Percentiles rank a stretch among this genome's conserved stretches.
phyloP scores from a whole-genome alignment of 2,329 filamentous ascomycete species.

The Aspergillus tamarii region DNA sequence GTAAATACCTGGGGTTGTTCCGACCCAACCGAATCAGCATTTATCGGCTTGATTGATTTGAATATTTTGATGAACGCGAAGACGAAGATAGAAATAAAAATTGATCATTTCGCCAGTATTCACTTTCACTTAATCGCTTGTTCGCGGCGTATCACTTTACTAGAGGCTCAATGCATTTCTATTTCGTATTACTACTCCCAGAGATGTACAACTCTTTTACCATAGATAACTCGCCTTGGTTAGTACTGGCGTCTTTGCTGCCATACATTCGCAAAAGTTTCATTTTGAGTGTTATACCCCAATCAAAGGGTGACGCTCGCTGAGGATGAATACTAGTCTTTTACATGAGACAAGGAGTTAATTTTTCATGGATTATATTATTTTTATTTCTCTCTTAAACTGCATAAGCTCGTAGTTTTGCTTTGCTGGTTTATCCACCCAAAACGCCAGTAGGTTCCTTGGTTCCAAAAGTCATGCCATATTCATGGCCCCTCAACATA shows the following conservation, averaged over 20 bases:
- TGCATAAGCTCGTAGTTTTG: constrained; percentile 1
- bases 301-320: background rate
- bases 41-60: constrained; percentile 3
- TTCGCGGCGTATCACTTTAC: background rate
- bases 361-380: background rate
- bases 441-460: constrained; percentile 4
- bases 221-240: background rate
- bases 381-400: background rate
- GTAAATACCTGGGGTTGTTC: constrained; percentile 14
- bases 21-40: constrained; percentile 2
- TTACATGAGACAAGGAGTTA: background rate
- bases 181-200: background rate
- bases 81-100: constrained; percentile 3
- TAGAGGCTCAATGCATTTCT: background rate
- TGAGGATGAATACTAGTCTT: background rate
- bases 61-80: constrained; percentile 4
- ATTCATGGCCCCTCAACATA: background rate
- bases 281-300: background rate
- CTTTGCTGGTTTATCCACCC: background rate
- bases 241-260: background rate
- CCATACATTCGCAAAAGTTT: background rate
- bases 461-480: constrained; percentile 2
- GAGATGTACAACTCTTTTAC: background rate
- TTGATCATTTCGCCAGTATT: background rate
- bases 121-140: background rate